Base-by-base conservation (phyloP, 2,329 filamentous ascomycete genomes). In the Harringtonia aguacate region DNA sequence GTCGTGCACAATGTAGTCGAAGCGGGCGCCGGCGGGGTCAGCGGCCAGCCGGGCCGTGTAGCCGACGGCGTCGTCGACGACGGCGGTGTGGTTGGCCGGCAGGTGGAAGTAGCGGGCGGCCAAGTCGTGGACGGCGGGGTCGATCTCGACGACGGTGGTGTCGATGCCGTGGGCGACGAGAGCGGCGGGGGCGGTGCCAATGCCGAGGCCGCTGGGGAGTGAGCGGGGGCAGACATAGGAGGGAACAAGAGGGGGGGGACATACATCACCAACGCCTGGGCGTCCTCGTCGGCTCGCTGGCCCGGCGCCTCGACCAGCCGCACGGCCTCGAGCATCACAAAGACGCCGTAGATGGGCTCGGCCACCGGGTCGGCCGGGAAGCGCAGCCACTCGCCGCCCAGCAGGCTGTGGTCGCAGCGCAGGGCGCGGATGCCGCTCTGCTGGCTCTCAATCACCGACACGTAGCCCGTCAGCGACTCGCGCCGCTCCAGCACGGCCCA, bases 321-420 rank as follows among this genome's bases (percentile, higher is more conserved):
- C 8, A 97, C 83, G 4, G 90, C 87, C 61, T 98, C 92, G 1
- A 98, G 76, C 73, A 95, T 94, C 22, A 86, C 82, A 60, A 98
- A 98, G n/a, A 97, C 84, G 10, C 86, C 83, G 58, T 97, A 98
- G 45, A 98, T 86, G 1, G 90, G 87, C 62, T 98, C 92, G 12
- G 78, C 76, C 17, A 87, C 73, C 49, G 57, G 66, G 41, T 64
- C 70, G 47, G 59, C 81, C 61, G 55, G 62, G 52, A 64, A 67
- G 34, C 69, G 69, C 13, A 82, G 73, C 90, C 90, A 98, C 62
- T 95, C 85, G 30, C 92, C 92, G 34, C 92, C 92, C 2, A 98
- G 73, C 28, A 98, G 71, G 56, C 88, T 95, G 61, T 98, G 92
- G 56, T 97, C 92, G 60, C 88, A 95, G 48, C 92, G 79, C 72